These are phyloP conservation scores for Moricandia arvensis DNA, from an alignment of 345 rosid species.

Conservation along the genomic window DNA sequence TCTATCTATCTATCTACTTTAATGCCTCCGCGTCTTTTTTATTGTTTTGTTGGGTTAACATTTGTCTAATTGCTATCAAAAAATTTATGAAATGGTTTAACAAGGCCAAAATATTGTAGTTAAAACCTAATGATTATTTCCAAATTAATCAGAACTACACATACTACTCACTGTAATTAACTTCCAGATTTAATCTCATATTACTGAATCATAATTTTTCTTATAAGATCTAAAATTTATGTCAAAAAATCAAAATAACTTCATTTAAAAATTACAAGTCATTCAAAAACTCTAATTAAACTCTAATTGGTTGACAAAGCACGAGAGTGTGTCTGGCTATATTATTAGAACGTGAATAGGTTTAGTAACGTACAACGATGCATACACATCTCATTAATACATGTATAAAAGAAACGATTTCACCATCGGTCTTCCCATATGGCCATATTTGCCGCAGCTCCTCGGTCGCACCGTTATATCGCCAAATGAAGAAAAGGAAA, in stretches of 20 bases:
- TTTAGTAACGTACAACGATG: neutral
- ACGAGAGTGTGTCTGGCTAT: neutral
- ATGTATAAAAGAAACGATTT: neutral
- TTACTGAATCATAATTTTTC: neutral
- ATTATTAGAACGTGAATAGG: neutral
- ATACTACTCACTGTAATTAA: neutral
- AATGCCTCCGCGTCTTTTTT: conserved; percentile 15
- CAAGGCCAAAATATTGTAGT: no score
- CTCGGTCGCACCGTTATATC: neutral
- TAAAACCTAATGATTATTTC: neutral
- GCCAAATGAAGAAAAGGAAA: neutral
- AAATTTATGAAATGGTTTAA: no score
- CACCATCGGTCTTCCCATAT: neutral
- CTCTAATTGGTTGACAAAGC: neutral
- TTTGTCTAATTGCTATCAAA: neutral
- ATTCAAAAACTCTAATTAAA: neutral
- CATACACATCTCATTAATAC: neutral
- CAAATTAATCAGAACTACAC: neutral
- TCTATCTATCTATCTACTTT: neutral
- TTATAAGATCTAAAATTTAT: neutral
- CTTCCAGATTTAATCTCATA: neutral
- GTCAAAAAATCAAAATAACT: neutral
- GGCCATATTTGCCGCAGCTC: neutral
- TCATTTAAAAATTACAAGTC: neutral
- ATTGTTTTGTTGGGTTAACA: neutral